Evolutionary conservation across 2,329 filamentous ascomycete genomes (phyloP).

Genomic region (Bretziella fagacearum): DNA sequence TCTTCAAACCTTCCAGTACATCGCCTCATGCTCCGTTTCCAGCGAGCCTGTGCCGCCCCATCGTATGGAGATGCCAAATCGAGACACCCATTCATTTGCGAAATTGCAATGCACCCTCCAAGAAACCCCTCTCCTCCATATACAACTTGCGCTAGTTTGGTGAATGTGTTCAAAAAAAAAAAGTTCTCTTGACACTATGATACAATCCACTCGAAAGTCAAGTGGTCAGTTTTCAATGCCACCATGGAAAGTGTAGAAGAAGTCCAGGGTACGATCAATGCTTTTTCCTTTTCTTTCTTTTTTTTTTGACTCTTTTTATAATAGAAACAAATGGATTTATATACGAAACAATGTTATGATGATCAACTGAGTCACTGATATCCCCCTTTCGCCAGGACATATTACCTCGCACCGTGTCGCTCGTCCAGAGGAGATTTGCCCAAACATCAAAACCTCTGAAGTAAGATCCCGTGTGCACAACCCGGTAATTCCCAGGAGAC

Average conservation of each 20-base stretch:
- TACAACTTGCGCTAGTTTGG: too few relatives aligned
- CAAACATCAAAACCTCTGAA: background rate
- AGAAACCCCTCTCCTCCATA: background rate
- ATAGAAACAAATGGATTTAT: background rate
- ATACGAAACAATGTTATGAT: background rate
- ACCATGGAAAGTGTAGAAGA: background rate
- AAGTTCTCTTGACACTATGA: too few relatives aligned
- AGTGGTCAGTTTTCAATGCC: background rate
- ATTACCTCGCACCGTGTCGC: background rate
- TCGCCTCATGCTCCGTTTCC: background rate
- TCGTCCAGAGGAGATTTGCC: background rate
- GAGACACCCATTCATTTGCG: conserved; percentile 2
- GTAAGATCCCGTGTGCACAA: background rate
- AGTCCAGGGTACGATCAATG: background rate
- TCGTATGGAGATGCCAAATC: conserved; percentile 7
- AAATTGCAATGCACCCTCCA: background rate
- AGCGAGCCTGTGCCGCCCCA: background rate
- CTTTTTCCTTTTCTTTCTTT: background rate
- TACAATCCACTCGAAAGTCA: too few relatives aligned
- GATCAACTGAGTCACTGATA: background rate
- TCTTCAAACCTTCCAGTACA: background rate
- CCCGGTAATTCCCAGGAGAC: background rate
- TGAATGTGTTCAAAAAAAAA: too few relatives aligned
- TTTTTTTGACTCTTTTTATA: background rate
- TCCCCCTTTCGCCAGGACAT: background rate